These are phyloP conservation scores for Lasiodiplodia hormozganensis DNA, from an alignment of 2,329 filamentous ascomycete species.

Conservation along the genomic window DNA sequence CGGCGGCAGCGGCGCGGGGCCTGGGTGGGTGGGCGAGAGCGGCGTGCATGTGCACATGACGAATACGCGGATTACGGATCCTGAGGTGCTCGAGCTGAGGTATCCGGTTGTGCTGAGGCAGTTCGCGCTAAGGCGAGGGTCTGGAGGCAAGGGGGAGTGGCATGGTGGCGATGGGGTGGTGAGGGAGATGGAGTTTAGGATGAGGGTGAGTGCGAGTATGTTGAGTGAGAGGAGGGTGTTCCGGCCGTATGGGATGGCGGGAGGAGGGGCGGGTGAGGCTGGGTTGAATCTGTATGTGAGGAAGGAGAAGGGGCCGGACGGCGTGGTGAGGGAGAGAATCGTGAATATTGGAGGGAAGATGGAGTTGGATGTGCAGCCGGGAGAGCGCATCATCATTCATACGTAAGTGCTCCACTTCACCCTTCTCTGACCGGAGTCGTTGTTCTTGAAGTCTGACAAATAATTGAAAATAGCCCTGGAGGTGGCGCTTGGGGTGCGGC, in stretches of 20 bases:
- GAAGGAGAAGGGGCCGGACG: slow-evolving; percentile 38
- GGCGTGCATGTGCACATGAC: slow-evolving; percentile 44
- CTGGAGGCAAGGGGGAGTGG: slow-evolving; percentile 40
- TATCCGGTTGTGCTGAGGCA: slow-evolving; percentile 44
- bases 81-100: slow-evolving; percentile 46
- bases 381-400: slow-evolving; percentile 36
- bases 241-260: slow-evolving; percentile 45
- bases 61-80: slow-evolving; percentile 44
- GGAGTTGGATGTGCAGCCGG: slow-evolving; percentile 40
- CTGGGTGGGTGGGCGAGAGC: slow-evolving; percentile 39
- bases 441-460: background rate
- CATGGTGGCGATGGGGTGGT: slow-evolving; percentile 42
- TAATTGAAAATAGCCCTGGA: background rate
- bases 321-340: slow-evolving; percentile 35
- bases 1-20: slow-evolving; percentile 45
- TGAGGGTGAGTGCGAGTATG: slow-evolving; percentile 44
- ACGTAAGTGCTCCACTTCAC: background rate
- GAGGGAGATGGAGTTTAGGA: slow-evolving; percentile 46
- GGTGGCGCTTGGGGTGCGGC: slow-evolving; percentile 8
- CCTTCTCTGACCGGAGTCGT: no score
- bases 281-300: slow-evolving; percentile 32
- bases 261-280: slow-evolving; percentile 38
- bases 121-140: slow-evolving; percentile 40
- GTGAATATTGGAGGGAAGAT: slow-evolving; percentile 45
- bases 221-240: slow-evolving; percentile 47